A percentile compares a stretch with the other conserved stretches of the same genome.
Evolutionary conservation across 306 rosid genomes (phyloP).

Genomic region (Cajanus cajan): DNA sequence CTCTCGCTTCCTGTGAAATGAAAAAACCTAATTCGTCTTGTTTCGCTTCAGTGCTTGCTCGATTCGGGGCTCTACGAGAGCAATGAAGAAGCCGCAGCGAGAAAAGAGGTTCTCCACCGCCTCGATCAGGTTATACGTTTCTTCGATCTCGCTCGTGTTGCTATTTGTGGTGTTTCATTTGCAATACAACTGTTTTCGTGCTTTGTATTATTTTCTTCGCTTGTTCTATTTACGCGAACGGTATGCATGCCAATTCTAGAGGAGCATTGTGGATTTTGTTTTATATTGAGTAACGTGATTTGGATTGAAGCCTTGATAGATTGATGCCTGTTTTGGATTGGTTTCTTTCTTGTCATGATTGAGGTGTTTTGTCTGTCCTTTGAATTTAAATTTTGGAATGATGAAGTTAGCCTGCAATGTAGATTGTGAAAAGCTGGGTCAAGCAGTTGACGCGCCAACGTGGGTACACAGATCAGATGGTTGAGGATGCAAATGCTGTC

Average conservation of each 20-base stretch:
- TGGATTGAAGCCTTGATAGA: slow-evolving; percentile 6
- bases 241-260: neutral
- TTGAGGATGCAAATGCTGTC: slow-evolving; percentile 88
- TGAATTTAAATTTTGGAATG: slow-evolving; percentile 23
- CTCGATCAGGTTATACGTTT: slow-evolving; percentile 59
- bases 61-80: slow-evolving; percentile 87
- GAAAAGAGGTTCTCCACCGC: slow-evolving; percentile 77
- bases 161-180: neutral
- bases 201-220: neutral
- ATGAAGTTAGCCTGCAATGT: slow-evolving; percentile 31
- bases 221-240: neutral
- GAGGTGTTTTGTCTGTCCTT: neutral
- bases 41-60: slow-evolving; percentile 54
- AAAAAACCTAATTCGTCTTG: neutral
- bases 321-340: slow-evolving; percentile 8
- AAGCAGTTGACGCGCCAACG: slow-evolving; percentile 77
- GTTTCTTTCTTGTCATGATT: neutral
- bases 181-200: too few relatives aligned
- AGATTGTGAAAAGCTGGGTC: slow-evolving; percentile 95
- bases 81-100: slow-evolving; percentile 54
- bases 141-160: neutral
- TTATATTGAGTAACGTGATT: neutral
- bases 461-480: slow-evolving; percentile 97
- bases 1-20: neutral
- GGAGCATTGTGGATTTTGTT: neutral